These are phyloP conservation scores for Xylariaceae sp. DNA, from an alignment of 2,329 filamentous ascomycete species.

Conservation along the genomic window DNA sequence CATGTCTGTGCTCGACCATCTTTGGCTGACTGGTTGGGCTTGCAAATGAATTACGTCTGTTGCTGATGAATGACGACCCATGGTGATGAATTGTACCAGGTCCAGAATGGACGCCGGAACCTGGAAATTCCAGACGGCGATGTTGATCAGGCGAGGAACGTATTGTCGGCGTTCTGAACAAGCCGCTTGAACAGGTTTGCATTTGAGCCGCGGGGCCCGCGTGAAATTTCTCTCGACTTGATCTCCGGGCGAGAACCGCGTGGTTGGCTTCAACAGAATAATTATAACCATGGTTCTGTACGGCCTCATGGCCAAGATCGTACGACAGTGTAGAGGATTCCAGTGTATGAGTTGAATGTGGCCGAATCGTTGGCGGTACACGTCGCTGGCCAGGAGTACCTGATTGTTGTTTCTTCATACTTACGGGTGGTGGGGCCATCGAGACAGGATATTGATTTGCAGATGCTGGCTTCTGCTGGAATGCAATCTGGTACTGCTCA, in stretches of 20 bases:
- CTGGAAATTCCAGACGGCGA: slow-evolving; percentile 16
- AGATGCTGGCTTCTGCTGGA: slow-evolving; percentile 12
- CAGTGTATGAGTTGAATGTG: slow-evolving; percentile 33
- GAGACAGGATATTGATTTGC: slow-evolving; percentile 25
- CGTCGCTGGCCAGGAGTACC: slow-evolving; percentile 32
- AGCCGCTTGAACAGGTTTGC: slow-evolving; percentile 14
- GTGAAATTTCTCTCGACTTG: slow-evolving; percentile 22
- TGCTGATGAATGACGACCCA: slow-evolving; percentile 27
- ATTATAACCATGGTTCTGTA: slow-evolving; percentile 20
- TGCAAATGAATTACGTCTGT: slow-evolving; percentile 33
- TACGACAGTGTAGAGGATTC: slow-evolving; percentile 23
- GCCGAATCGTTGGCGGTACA: slow-evolving; percentile 34
- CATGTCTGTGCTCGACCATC: slow-evolving; percentile 15
- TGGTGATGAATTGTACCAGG: slow-evolving; percentile 25
- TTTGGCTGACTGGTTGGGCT: slow-evolving; percentile 27
- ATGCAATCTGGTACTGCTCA: slow-evolving; percentile 16
- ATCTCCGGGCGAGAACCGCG: slow-evolving; percentile 10
- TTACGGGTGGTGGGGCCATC: slow-evolving; percentile 39
- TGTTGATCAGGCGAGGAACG: slow-evolving; percentile 22
- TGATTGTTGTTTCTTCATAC: slow-evolving; percentile 39
- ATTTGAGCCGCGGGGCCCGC: slow-evolving; percentile 8
- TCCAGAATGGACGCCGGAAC: slow-evolving; percentile 30
- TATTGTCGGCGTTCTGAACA: slow-evolving; percentile 23
- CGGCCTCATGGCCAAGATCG: slow-evolving; percentile 31
- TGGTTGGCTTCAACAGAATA: slow-evolving; percentile 7